Evolutionary conservation across 805 yeast species (phyloP), one percentile per base, ranked within the genome.

Genomic region (Suhomyces tanzawaensis): DNA sequence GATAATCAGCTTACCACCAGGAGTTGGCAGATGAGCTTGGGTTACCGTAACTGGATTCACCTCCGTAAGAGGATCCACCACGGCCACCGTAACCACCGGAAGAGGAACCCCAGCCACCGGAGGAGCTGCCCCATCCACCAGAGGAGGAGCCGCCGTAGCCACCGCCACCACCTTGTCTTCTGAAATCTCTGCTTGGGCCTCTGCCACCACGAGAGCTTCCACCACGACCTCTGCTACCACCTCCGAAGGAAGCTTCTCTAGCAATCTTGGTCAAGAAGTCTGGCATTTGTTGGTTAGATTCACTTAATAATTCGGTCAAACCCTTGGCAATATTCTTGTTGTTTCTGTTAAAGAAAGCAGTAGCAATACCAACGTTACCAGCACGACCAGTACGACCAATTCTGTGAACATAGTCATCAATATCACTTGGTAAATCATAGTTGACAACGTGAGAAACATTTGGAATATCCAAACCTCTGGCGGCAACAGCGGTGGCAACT

Each of bases 381-480:
- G 99, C 99, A 82, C 99, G 93, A 72, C 99, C 99, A 60, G 99
- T 93, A 82, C 99, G 91, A 80, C 99, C 99, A 63, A 93, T 93
- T 76, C 99, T 86, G 76, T 93, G 99, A 43, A 93, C 99, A 63
- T 93, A 93, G 70, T 93, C 99, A 68, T 93, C 99, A 58, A 93
- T 85, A 67, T 93, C 98, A 62, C 84, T 74, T 65, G 99, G 99
- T 65, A 93, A 76, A 64, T 93, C 99, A 66, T 85, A 93, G 79
- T 93, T 93, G 71, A 93, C 84, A 60, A 93, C 99, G 64, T 91
- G 98, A 34, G 95, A 84, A 55, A 93, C 99, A 64, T 93, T 93
- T 65, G 99, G 98, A 76, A 93, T 93, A 79, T 93, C 99, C 69
- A 93, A 81, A 77, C 99, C 99, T 83, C 99, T 88, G 44, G 98